Evolutionary conservation across 2,329 filamentous ascomycete species (phyloP).

Genomic region (Nemania diffusa): DNA sequence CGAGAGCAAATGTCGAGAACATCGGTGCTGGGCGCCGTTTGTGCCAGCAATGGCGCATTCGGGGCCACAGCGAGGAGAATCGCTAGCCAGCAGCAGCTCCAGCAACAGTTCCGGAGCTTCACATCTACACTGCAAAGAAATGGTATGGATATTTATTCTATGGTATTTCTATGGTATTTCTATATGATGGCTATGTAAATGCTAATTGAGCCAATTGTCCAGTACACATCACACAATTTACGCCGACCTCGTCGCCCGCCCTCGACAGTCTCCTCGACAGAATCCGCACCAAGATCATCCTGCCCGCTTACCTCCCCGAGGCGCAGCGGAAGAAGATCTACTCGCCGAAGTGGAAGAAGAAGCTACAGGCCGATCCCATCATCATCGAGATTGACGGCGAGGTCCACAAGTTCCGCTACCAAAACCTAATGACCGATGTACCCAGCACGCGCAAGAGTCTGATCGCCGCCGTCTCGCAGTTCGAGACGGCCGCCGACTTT

Average conservation of each 20-base stretch:
- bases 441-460: slow-evolving; percentile 56
- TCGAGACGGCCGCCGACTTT: slow-evolving; percentile 62
- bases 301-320: slow-evolving; percentile 67
- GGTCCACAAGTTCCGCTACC: slow-evolving; percentile 61
- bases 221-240: slow-evolving; percentile 57
- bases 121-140: slow-evolving; percentile 44
- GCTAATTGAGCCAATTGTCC: neutral
- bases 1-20: slow-evolving; percentile 43
- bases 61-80: slow-evolving; percentile 42
- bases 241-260: slow-evolving; percentile 61
- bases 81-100: slow-evolving; percentile 33
- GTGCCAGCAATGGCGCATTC: slow-evolving; percentile 43
- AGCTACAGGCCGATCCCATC: slow-evolving; percentile 65
- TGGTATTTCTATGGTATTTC: neutral
- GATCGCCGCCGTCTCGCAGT: slow-evolving; percentile 54
- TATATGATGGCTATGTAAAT: too few species aligned
- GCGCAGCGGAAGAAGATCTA: slow-evolving; percentile 65
- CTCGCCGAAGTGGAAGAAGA: slow-evolving; percentile 57
- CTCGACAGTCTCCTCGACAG: slow-evolving; percentile 63
- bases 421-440: slow-evolving; percentile 55
- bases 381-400: slow-evolving; percentile 68
- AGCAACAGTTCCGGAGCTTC: slow-evolving; percentile 40
- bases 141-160: slow-evolving; percentile 37
- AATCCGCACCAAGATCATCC: slow-evolving; percentile 68
- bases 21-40: slow-evolving; percentile 43